Conservation (phyloP, 2,329 filamentous ascomycete genomes). For the Pestalotiopsis sp. region DNA sequence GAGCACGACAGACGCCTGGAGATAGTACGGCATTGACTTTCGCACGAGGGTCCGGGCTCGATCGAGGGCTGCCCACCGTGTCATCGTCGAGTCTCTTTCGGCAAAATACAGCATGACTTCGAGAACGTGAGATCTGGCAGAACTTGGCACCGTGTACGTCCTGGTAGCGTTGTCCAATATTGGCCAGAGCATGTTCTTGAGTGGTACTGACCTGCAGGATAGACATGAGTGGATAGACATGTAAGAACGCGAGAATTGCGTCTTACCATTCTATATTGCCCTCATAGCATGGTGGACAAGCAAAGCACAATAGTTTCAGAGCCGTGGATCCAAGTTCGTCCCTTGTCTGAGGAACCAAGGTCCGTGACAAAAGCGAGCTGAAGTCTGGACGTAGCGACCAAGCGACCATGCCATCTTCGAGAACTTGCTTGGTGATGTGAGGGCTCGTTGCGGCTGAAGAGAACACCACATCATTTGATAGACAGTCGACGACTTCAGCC, state of each 20-base stretch:
- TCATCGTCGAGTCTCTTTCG: conserved; percentile 31
- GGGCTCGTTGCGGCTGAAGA: conserved; percentile 10
- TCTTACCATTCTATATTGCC: conserved; percentile 33
- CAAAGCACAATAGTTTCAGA: conserved; percentile 29
- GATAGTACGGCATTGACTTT: conserved; percentile 33
- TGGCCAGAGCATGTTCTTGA: conserved; percentile 30
- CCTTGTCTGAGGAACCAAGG: conserved; percentile 14
- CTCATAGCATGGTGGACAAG: conserved; percentile 34
- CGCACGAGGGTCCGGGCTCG: conserved; percentile 25
- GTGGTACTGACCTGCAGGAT: conserved; percentile 20
- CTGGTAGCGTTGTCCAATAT: conserved; percentile 23
- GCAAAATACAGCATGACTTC: conserved; percentile 33
- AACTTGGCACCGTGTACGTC: conserved; percentile 17
- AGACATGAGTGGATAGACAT: not conserved
- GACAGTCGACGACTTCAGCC: conserved; percentile 17
- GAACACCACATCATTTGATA: conserved; percentile 21
- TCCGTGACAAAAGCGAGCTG: not conserved
- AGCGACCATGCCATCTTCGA: conserved; percentile 21
- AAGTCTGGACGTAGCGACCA: conserved; percentile 24
- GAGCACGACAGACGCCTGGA: conserved; percentile 31
- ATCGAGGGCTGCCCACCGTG: conserved; percentile 27
- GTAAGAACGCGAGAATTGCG: not conserved
- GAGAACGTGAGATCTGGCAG: conserved; percentile 22
- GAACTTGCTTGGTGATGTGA: conserved; percentile 15
- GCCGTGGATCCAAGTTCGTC: conserved; percentile 24